Evolutionary conservation across 2,329 filamentous ascomycete species (phyloP).

Genomic region (Colletotrichum aenigma): DNA sequence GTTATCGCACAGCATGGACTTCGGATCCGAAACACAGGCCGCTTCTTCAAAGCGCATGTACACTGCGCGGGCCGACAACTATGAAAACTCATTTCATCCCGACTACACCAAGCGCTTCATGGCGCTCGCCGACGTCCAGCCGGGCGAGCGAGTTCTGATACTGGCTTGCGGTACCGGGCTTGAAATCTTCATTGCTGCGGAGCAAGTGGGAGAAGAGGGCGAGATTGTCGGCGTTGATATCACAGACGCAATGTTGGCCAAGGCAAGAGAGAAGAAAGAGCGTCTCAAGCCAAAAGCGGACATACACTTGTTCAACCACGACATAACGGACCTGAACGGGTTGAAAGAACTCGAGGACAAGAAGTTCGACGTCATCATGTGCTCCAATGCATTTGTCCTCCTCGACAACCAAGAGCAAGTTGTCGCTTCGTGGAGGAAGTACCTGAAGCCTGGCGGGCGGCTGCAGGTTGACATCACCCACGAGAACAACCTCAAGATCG

Average conservation of each 20-base stretch:
- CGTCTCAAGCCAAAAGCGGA: slow-evolving; percentile 21
- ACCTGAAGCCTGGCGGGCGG: slow-evolving; percentile 28
- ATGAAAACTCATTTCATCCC: slow-evolving; percentile 38
- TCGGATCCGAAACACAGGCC: slow-evolving; percentile 22
- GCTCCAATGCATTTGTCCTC: slow-evolving; percentile 37
- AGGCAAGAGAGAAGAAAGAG: slow-evolving; percentile 26
- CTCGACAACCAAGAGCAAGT: slow-evolving; percentile 28
- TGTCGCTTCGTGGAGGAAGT: slow-evolving; percentile 31
- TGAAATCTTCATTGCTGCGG: slow-evolving; percentile 32
- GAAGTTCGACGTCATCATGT: slow-evolving; percentile 35
- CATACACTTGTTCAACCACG: slow-evolving; percentile 26
- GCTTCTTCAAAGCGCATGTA: slow-evolving; percentile 34
- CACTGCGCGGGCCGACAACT: slow-evolving; percentile 29
- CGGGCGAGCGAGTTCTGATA: slow-evolving; percentile 31
- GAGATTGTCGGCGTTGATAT: slow-evolving; percentile 34
- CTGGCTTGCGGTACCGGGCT: slow-evolving; percentile 40
- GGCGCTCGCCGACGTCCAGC: slow-evolving; percentile 24
- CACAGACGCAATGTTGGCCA: slow-evolving; percentile 33
- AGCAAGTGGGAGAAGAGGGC: slow-evolving; percentile 27
- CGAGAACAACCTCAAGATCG: slow-evolving; percentile 29
- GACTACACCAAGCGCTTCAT: slow-evolving; percentile 34
- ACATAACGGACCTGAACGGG: slow-evolving; percentile 28
- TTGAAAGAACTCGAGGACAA: slow-evolving; percentile 22
- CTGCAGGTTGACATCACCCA: slow-evolving; percentile 37
- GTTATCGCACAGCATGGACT: not conserved